Evolutionary conservation across 768 basidiomycete species (phyloP).

Genomic region (Jaapia argillacea): DNA sequence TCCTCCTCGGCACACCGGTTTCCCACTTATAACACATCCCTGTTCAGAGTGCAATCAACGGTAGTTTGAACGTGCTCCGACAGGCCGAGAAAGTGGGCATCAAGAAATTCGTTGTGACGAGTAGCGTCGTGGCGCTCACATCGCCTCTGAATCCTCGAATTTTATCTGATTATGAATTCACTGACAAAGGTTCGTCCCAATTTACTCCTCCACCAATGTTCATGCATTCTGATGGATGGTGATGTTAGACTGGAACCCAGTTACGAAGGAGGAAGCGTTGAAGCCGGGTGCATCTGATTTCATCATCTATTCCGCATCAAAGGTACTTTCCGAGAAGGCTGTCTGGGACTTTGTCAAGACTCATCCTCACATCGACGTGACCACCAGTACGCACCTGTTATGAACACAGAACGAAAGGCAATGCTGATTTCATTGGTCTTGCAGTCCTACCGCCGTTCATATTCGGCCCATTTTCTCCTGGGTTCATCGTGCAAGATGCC

Average conservation of each 20-base stretch:
- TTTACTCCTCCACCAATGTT: neutral
- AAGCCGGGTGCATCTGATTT: neutral
- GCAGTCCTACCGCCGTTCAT: conserved; percentile 7
- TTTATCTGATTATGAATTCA: neutral
- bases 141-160: neutral
- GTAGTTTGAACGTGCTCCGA: neutral
- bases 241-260: neutral
- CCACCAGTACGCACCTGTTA: conserved; percentile 21
- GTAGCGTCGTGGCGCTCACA: neutral
- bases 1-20: neutral
- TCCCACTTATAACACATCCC: neutral
- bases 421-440: neutral
- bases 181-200: neutral
- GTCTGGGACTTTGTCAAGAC: conserved; percentile 27
- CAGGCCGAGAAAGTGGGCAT: neutral
- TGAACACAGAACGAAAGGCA: neutral
- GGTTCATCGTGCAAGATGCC: too few relatives aligned
- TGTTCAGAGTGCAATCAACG: neutral
- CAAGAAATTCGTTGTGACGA: too few relatives aligned
- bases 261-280: neutral
- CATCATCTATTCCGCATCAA: conserved; percentile 6
- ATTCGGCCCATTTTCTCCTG: conserved; percentile 9
- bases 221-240: neutral
- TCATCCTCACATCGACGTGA: conserved; percentile 26
- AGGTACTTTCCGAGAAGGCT: conserved; percentile 25